Conservation (phyloP, 2,329 filamentous ascomycete species). For the Tolypocladium album region DNA sequence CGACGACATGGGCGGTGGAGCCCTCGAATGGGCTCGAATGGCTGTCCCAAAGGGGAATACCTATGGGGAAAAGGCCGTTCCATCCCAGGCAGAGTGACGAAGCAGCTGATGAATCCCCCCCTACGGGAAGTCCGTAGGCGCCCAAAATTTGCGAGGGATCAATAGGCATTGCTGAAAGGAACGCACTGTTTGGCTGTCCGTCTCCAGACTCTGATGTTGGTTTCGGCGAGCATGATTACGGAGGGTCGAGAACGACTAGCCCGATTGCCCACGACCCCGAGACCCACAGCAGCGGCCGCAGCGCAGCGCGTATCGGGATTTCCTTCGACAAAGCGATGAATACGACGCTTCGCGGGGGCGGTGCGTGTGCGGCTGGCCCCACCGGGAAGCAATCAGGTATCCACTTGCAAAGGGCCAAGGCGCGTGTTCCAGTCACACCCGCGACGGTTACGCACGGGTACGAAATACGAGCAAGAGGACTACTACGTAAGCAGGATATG, state of each 20-base stretch:
- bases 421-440: not conserved
- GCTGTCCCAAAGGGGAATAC: not conserved
- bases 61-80: not conserved
- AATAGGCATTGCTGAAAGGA: not conserved
- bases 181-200: not conserved
- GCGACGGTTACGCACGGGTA: not conserved
- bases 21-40: not conserved
- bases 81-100: not conserved
- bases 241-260: not conserved
- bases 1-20: not conserved
- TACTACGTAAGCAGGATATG: not conserved
- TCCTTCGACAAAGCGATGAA: not conserved
- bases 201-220: not conserved
- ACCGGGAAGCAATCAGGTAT: not conserved
- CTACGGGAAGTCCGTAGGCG: not conserved
- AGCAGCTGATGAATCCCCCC: not conserved
- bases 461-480: no score
- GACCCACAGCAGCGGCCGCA: not conserved
- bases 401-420: not conserved
- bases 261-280: not conserved
- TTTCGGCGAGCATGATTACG: not conserved
- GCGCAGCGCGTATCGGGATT: not conserved
- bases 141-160: not conserved
- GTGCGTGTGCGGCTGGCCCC: not conserved
- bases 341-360: no score